Conservation (phyloP, 768 basidiomycete species). For the Lactarius vividus region DNA sequence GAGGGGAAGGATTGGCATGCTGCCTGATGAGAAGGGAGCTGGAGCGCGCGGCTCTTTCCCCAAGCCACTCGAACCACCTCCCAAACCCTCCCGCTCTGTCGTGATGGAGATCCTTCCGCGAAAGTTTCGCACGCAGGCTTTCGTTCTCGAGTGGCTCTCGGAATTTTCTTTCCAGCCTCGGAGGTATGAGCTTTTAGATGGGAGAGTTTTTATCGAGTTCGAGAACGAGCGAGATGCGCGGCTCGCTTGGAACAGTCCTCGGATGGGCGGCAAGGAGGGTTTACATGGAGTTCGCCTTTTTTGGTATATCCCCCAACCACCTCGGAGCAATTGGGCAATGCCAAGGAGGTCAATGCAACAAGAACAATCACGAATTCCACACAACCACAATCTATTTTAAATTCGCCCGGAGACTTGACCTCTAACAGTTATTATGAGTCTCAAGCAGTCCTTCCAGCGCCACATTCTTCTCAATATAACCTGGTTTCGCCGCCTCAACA, state of each 20-base stretch:
- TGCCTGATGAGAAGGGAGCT: constrained; percentile 3
- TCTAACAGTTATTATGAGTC: background rate
- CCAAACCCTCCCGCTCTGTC: constrained; percentile 50
- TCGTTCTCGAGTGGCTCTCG: constrained; percentile 47
- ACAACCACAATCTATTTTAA: background rate
- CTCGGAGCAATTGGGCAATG: background rate
- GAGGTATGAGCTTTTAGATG: constrained; percentile 33
- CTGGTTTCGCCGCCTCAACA: background rate
- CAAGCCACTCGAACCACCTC: constrained; percentile 28
- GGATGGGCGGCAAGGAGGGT: constrained; percentile 36
- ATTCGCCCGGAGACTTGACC: constrained; percentile 3
- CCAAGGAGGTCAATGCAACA: constrained; percentile 3
- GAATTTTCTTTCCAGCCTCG: constrained; percentile 17
- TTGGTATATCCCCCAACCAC: constrained; percentile 23
- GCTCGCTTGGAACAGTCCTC: constrained; percentile 50
- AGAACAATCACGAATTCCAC: constrained; percentile 13
- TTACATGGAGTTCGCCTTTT: constrained; percentile 38
- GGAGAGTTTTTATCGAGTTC: constrained; percentile 54
- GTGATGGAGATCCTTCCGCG: constrained; percentile 59
- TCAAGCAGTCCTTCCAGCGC: background rate
- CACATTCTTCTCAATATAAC: constrained; percentile 1
- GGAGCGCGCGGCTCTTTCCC: constrained; percentile 19
- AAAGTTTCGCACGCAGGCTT: constrained; percentile 40
- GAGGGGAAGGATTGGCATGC: constrained; percentile 23
- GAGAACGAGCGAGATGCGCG: constrained; percentile 42